Percentiles rank a stretch among this genome's conserved stretches.
Evolutionary conservation across 306 rosid genomes (phyloP).

Genomic region (Lagenaria siceraria): DNA sequence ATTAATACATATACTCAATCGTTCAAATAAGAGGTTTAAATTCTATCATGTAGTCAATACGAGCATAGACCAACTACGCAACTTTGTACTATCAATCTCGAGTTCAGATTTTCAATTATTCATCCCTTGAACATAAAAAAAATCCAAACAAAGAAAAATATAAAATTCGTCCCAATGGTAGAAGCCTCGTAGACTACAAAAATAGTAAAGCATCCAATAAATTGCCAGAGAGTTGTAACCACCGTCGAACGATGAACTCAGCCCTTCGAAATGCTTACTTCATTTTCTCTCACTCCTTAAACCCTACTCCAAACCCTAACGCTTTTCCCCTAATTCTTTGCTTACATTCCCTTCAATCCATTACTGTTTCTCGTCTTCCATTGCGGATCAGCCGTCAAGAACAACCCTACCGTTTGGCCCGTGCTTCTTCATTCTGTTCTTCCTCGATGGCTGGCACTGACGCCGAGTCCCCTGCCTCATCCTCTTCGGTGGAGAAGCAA

Average conservation of each 20-base stretch:
- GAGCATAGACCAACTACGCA: too few species aligned
- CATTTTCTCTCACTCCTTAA: slow-evolving; percentile 27
- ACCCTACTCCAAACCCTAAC: slow-evolving; percentile 26
- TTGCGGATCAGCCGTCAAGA: slow-evolving; percentile 9
- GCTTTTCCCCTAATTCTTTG: not conserved
- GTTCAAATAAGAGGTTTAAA: too few species aligned
- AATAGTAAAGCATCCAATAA: not conserved
- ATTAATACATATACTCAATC: too few species aligned
- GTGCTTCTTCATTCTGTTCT: slow-evolving; percentile 13
- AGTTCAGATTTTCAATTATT: too few species aligned
- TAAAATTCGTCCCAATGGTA: too few species aligned
- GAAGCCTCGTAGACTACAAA: not conserved
- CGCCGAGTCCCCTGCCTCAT: slow-evolving; percentile 16
- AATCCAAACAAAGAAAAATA: too few species aligned
- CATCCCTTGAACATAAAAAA: too few species aligned
- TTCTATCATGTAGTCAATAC: too few species aligned
- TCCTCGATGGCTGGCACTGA: slow-evolving; percentile 45
- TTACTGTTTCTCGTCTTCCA: not conserved
- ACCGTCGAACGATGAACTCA: slow-evolving; percentile 20
- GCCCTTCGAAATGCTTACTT: slow-evolving; percentile 48
- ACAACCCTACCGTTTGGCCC: slow-evolving; percentile 13
- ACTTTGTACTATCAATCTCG: too few species aligned
- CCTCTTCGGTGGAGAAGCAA: slow-evolving; percentile 52
- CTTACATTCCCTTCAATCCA: slow-evolving; percentile 5
- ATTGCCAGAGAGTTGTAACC: not conserved